phyloP scores from a whole-genome alignment of 176 grass and related monocot species.

The Rhynchospora tenuis region DNA sequence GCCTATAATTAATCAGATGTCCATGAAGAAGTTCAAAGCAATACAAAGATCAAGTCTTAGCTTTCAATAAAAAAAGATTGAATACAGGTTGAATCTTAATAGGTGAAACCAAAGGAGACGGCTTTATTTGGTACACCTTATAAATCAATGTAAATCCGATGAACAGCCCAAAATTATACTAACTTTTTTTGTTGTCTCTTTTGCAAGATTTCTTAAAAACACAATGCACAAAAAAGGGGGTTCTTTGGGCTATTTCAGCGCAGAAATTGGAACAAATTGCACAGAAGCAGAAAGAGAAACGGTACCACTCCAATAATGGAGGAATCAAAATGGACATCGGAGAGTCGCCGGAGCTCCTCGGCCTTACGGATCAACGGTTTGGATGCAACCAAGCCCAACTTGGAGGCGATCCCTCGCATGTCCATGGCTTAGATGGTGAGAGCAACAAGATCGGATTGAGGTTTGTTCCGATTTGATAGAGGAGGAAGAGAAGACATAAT shows the following conservation, averaged over 20 bases:
- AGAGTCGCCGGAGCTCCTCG: conserved; percentile 84
- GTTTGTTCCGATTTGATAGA: neutral
- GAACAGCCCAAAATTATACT: neutral
- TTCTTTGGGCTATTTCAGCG: neutral
- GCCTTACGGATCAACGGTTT: conserved; percentile 69
- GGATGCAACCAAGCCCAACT: conserved; percentile 53
- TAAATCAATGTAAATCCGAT: neutral
- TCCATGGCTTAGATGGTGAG: conserved; percentile 47
- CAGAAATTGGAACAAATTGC: neutral
- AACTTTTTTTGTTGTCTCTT: neutral
- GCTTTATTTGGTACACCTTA: neutral
- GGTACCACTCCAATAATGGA: conserved; percentile 73
- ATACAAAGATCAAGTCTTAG: neutral
- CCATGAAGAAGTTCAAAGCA: neutral
- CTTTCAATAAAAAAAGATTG: neutral
- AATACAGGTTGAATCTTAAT: neutral
- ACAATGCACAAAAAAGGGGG: too few species aligned
- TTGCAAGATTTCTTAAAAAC: neutral
- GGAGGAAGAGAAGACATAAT: neutral
- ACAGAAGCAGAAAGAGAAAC: neutral
- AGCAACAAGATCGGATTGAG: neutral
- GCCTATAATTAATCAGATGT: neutral
- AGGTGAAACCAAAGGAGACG: neutral
- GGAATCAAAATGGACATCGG: conserved; percentile 73
- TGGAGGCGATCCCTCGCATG: conserved; percentile 59